These are phyloP conservation scores for Lobulomyces angularis DNA, from an alignment of 192 early-diverging fungal genomes.

Conservation along the genomic window DNA sequence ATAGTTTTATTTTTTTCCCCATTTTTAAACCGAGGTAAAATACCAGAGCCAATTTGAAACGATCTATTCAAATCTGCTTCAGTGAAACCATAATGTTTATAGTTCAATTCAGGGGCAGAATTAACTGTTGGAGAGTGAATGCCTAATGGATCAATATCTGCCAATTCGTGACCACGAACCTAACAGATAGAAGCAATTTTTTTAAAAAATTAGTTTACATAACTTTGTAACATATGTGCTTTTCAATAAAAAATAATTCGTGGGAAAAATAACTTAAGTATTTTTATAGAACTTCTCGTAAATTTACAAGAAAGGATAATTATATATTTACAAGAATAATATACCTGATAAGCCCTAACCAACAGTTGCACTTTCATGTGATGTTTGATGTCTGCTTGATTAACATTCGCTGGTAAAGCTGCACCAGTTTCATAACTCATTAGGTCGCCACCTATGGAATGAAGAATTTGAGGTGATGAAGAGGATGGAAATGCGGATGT, in stretches of 20 bases:
- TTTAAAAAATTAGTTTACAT: too few relatives aligned
- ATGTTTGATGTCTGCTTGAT: slow-evolving; percentile 76
- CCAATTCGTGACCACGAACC: slow-evolving; percentile 87
- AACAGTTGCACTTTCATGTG: slow-evolving; percentile 97
- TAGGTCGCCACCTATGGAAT: slow-evolving; percentile 8
- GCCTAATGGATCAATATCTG: slow-evolving; percentile 88
- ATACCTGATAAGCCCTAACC: slow-evolving; percentile 91
- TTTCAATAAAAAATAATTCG: too few relatives aligned
- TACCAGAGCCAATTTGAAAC: slow-evolving; percentile 80
- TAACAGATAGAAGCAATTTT: too few relatives aligned
- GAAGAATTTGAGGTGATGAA: slow-evolving; percentile 9
- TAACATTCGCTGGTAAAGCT: slow-evolving; percentile 22
- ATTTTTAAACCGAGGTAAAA: too few relatives aligned
- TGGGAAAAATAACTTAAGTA: too few relatives aligned
- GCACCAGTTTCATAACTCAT: too few relatives aligned
- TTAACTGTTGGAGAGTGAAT: too few relatives aligned
- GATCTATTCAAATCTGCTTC: slow-evolving; percentile 84
- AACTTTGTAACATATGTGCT: too few relatives aligned
- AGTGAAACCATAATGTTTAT: slow-evolving; percentile 84
- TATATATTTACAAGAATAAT: too few relatives aligned
- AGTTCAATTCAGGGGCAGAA: slow-evolving; percentile 74
- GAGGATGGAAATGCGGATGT: slow-evolving; percentile 54
- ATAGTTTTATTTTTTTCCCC: slow-evolving; percentile 52
- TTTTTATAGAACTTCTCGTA: too few relatives aligned
- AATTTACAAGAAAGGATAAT: too few relatives aligned